Evolutionary conservation across 768 basidiomycete species (phyloP).

Genomic region (Leucosporidium scottii): DNA sequence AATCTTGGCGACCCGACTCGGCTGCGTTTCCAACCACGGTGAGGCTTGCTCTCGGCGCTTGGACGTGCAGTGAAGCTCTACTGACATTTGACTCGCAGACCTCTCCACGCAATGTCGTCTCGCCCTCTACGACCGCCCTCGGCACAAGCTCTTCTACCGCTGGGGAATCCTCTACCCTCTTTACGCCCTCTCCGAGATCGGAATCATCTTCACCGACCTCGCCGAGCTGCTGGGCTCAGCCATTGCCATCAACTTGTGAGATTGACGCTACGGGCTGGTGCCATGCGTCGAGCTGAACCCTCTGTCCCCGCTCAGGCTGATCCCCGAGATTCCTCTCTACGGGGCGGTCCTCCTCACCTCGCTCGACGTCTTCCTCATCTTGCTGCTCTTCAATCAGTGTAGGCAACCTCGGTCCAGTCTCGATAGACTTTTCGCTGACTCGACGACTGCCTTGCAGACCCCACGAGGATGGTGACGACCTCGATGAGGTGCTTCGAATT

Average conservation of each 20-base stretch:
- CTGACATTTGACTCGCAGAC: conserved; percentile 42
- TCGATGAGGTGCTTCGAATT: conserved; percentile 37
- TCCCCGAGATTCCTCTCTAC: conserved; percentile 63
- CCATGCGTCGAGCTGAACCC: not conserved
- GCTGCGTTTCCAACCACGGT: conserved; percentile 44
- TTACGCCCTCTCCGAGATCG: conserved; percentile 39
- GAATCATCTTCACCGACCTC: conserved; percentile 38
- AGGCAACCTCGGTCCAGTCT: not conserved
- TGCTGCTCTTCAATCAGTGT: conserved; percentile 42
- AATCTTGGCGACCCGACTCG: conserved; percentile 70
- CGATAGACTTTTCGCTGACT: too few species aligned
- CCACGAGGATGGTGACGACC: conserved; percentile 23
- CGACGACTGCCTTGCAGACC: conserved; percentile 10
- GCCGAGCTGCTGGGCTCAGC: conserved; percentile 69
- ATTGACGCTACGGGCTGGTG: not conserved
- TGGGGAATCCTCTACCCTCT: conserved; percentile 57
- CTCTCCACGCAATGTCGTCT: conserved; percentile 60
- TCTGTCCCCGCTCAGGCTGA: conserved; percentile 44
- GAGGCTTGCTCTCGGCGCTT: not conserved
- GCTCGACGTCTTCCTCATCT: conserved; percentile 61
- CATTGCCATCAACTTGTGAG: conserved; percentile 62
- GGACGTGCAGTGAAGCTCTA: not conserved
- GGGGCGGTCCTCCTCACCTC: conserved; percentile 63
- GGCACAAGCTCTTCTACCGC: conserved; percentile 53
- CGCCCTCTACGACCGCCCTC: conserved; percentile 59